Percentiles rank a stretch among this genome's conserved stretches.
phyloP scores from a whole-genome alignment of 345 rosid species.

The Heritiera fomes region DNA sequence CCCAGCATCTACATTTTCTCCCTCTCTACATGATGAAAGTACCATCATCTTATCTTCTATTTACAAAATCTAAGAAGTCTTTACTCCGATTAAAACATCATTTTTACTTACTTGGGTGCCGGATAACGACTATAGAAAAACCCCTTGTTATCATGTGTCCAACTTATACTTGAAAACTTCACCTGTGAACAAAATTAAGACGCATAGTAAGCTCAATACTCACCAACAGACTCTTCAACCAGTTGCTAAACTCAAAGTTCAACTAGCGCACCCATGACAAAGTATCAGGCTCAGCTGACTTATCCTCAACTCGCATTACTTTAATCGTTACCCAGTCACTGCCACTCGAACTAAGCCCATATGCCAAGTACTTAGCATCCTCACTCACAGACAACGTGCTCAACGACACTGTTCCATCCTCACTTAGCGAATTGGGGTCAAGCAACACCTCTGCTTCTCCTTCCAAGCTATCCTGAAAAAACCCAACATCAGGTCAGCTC shows the following conservation, averaged over 20 bases:
- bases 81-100: neutral
- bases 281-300: conserved; percentile 64
- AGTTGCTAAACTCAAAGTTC: neutral
- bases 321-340: conserved; percentile 92
- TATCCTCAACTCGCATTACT: conserved; percentile 66
- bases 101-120: conserved; percentile 69
- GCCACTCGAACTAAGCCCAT: conserved; percentile 79
- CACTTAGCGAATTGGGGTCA: conserved; percentile 82
- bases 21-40: conserved; percentile 55
- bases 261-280: conserved; percentile 68
- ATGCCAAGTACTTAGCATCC: conserved; percentile 81
- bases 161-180: conserved; percentile 71
- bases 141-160: conserved; percentile 89
- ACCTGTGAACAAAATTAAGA: conserved; percentile 42
- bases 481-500: neutral
- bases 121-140: conserved; percentile 94
- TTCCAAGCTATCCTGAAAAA: conserved; percentile 67
- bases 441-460: conserved; percentile 75
- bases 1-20: conserved; percentile 82
- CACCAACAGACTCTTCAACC: neutral
- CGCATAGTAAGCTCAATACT: neutral
- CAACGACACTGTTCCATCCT: conserved; percentile 84
- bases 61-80: neutral
- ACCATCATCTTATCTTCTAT: neutral
- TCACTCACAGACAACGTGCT: conserved; percentile 57